A percentile compares a stretch with the other conserved stretches of the same genome.
phyloP scores from a whole-genome alignment of 176 grass and related monocot species.

The Cymbopogon citratus region DNA sequence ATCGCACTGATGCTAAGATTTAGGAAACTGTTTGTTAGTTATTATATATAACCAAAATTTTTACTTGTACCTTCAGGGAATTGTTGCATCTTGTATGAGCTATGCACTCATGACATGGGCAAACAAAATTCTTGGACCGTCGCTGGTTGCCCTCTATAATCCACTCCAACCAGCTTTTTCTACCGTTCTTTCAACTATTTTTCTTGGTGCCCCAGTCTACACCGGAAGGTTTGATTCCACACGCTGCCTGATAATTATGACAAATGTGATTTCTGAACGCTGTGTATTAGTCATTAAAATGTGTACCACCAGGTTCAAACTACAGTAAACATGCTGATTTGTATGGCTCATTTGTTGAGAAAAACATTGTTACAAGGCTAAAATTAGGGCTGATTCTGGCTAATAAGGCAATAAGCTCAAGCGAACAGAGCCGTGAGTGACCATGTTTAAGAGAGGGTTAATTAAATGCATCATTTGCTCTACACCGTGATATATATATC shows the following conservation, averaged over 20 bases:
- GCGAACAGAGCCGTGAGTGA: background rate
- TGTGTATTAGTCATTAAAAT: background rate
- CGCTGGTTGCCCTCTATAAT: slow-evolving; percentile 72
- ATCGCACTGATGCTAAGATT: background rate
- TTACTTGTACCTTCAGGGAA: slow-evolving; percentile 47
- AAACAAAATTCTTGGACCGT: slow-evolving; percentile 94
- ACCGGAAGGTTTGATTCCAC: slow-evolving; percentile 61
- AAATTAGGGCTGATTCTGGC: too few relatives aligned
- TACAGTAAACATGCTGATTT: background rate
- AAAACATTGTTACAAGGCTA: too few relatives aligned
- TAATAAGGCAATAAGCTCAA: too few relatives aligned
- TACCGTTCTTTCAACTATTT: slow-evolving; percentile 76
- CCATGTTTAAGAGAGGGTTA: background rate
- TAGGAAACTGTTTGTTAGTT: background rate
- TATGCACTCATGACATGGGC: slow-evolving; percentile 85
- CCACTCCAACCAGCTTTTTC: slow-evolving; percentile 85
- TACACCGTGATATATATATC: background rate
- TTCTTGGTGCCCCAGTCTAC: slow-evolving; percentile 75
- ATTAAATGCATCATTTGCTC: background rate
- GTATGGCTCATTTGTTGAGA: too few relatives aligned
- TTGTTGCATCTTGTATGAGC: slow-evolving; percentile 77
- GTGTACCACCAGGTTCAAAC: background rate
- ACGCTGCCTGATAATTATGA: background rate
- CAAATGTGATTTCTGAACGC: background rate
- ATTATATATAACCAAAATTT: background rate